Conservation (phyloP, 1,284 basidiomycete species). For the Cutaneotrichosporon arboriforme region DNA sequence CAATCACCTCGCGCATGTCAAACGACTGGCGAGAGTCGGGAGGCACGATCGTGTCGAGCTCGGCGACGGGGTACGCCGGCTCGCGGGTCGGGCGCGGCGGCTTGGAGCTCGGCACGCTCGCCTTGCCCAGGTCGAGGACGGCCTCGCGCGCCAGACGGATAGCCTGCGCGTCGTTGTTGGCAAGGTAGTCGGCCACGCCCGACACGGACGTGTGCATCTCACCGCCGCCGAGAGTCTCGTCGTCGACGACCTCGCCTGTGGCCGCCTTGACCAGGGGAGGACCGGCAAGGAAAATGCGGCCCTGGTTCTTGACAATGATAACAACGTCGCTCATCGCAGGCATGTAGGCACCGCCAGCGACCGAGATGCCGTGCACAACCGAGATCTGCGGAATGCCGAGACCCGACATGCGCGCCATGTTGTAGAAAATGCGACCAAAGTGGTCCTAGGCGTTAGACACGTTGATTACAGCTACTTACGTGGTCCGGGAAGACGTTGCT, state of each 20-base stretch:
- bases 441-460: slow-evolving; percentile 56
- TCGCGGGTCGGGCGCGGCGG: slow-evolving; percentile 26
- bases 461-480: slow-evolving; percentile 10
- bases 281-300: slow-evolving; percentile 91
- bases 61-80: slow-evolving; percentile 72
- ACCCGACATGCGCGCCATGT: slow-evolving; percentile 83
- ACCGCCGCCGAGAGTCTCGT: slow-evolving; percentile 74
- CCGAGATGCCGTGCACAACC: slow-evolving; percentile 88
- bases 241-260: slow-evolving; percentile 82
- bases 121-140: slow-evolving; percentile 66
- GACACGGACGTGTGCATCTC: slow-evolving; percentile 91
- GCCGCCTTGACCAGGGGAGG: slow-evolving; percentile 93
- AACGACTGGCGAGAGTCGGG: slow-evolving; percentile 80
- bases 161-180: slow-evolving; percentile 81
- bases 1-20: slow-evolving; percentile 90
- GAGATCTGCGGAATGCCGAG: slow-evolving; percentile 86
- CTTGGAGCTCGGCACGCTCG: slow-evolving; percentile 6
- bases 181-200: slow-evolving; percentile 90
- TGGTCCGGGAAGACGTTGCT: slow-evolving; percentile 62
- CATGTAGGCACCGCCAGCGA: slow-evolving; percentile 73
- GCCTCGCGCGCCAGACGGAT: slow-evolving; percentile 75
- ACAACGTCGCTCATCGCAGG: slow-evolving; percentile 96
- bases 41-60: slow-evolving; percentile 86
- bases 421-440: slow-evolving; percentile 94
- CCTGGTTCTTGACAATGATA: slow-evolving; percentile 85